Evolutionary conservation across 768 basidiomycete genomes (phyloP).

Genomic region (Mycena metata): DNA sequence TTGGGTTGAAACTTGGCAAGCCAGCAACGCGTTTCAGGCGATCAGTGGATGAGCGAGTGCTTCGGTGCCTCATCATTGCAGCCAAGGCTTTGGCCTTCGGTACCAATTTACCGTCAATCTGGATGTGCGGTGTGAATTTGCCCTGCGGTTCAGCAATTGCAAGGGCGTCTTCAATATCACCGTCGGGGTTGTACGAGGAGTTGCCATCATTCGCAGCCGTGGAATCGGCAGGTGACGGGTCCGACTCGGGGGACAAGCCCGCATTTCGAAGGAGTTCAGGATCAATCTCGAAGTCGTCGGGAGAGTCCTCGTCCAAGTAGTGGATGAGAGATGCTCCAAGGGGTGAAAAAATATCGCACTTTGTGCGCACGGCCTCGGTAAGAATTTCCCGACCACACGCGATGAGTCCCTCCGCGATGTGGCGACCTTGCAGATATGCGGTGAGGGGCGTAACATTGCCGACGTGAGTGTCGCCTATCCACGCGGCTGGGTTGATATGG

Average conservation of each 20-base stretch:
- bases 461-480: slow-evolving; percentile 39
- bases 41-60: background rate
- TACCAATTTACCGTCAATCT: slow-evolving; percentile 5
- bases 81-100: slow-evolving; percentile 14
- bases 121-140: background rate
- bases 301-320: background rate
- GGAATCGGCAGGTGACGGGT: no score
- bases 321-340: background rate
- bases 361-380: background rate
- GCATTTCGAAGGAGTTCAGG: background rate
- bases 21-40: slow-evolving; percentile 18
- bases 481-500: slow-evolving; percentile 44
- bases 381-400: background rate
- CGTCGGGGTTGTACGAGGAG: background rate
- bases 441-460: slow-evolving; percentile 28
- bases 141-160: background rate
- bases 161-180: slow-evolving; percentile 9
- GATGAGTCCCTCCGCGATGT: slow-evolving; percentile 1
- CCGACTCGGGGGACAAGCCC: no score
- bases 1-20: background rate
- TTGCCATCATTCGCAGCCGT: no score
- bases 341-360: slow-evolving; percentile 8
- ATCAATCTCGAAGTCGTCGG: background rate
- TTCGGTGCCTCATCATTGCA: slow-evolving; percentile 5
- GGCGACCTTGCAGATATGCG: slow-evolving; percentile 14